Evolutionary conservation across 257 asterid species (phyloP), one percentile per base, ranked within the genome.

Genomic region (Salvia splendens): DNA sequence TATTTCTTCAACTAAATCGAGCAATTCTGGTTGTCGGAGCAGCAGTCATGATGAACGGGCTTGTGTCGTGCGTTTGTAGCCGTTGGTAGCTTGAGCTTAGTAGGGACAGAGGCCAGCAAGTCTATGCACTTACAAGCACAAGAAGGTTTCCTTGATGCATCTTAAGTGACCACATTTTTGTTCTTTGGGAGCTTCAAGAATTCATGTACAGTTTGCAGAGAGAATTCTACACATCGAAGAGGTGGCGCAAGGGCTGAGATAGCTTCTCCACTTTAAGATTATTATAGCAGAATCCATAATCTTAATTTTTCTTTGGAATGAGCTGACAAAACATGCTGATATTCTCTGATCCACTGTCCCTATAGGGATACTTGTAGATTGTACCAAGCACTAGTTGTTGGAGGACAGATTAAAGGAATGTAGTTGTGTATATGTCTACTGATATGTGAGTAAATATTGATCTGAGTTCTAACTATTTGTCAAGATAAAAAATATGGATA

Each of bases 1-100:
- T 93, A 93, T 75, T 93, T 93, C 87, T 93, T 93, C 82, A 93
- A 93, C 86, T 93, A 77, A 89, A 52, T 17, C 8, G 41, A 42
- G 65, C 51, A 45, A 59, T 53, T 40, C 30, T 7, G 60, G 28
- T 62, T 48, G 62, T 8, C 69, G 12, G 47, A 65, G n/a, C 36
- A 40, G 5, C 49, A 28, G 47, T 14, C 24, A 11, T 55, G n/a
- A 11, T 36, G 16, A 36, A 9, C 36, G 6, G 4, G 11, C 64
- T 61, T 8, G 43, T 6, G 35, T 28, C 2, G 45, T 51, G 65
- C 50, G 60, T 68, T 46, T 54, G 28, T 56, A 42, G 65, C 76
- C 53, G 20, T n/a, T 32, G 70, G 43, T 56, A 7, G 60, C 33
- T 14, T n/a, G 36, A 73, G 70, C 59, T 28, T 28, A 5, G 12